Percentiles rank a stretch among this genome's conserved stretches.
Evolutionary conservation across 148 eudicot species (phyloP).

Genomic region (Silene uniflora): DNA sequence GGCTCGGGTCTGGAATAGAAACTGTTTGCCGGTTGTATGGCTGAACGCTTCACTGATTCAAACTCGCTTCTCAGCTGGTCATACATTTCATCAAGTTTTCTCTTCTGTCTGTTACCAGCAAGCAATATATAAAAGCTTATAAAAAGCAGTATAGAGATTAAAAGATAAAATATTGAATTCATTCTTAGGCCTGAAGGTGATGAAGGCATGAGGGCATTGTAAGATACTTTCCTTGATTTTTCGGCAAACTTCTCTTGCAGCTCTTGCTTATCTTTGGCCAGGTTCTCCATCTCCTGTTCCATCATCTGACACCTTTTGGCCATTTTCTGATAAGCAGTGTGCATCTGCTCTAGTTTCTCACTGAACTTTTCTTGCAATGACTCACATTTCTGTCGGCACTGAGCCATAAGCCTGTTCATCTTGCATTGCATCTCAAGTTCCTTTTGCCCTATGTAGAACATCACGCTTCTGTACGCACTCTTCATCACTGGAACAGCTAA

Average conservation of each 20-base stretch:
- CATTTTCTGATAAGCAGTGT: conserved; percentile 87
- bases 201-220: not conserved
- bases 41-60: conserved; percentile 70
- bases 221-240: conserved; percentile 62
- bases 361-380: conserved; percentile 74
- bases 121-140: conserved; percentile 16
- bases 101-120: conserved; percentile 63
- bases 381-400: conserved; percentile 85
- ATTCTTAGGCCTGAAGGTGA: conserved; percentile 4
- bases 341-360: conserved; percentile 78
- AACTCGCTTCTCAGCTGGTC: conserved; percentile 84
- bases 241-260: conserved; percentile 88
- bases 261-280: conserved; percentile 82
- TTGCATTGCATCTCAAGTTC: conserved; percentile 91
- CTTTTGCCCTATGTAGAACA: conserved; percentile 81
- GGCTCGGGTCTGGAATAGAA: conserved; percentile 67
- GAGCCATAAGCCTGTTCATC: conserved; percentile 72
- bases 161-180: not conserved
- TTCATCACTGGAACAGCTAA: conserved; percentile 74
- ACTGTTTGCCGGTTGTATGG: conserved; percentile 75
- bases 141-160: conserved; percentile 5
- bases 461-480: conserved; percentile 80
- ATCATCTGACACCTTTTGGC: conserved; percentile 85
- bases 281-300: conserved; percentile 76
- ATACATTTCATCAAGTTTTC: conserved; percentile 98